Conservation (phyloP, 192 early-diverging fungal species). For the Haplosporangium gracile region DNA sequence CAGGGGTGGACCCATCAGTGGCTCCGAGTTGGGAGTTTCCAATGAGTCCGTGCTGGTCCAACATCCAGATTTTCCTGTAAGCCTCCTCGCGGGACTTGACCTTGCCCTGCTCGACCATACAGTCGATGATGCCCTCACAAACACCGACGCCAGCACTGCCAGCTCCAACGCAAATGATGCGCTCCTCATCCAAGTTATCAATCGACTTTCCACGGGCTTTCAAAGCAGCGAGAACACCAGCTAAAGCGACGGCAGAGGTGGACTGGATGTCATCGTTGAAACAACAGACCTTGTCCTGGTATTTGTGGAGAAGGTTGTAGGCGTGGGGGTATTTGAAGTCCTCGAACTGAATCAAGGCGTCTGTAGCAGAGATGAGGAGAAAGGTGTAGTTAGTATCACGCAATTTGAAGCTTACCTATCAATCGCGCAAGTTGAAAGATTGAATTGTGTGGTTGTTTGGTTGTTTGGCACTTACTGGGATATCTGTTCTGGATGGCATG, state of each 20-base stretch:
- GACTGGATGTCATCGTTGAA: conserved; percentile 98
- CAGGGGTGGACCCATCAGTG: conserved; percentile 6
- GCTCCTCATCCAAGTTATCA: conserved; percentile 73
- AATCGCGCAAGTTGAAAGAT: neutral
- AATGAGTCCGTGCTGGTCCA: conserved; percentile 65
- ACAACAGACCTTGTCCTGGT: conserved; percentile 80
- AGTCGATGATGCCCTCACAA: conserved; percentile 89
- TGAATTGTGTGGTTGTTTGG: neutral
- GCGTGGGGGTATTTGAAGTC: conserved; percentile 81
- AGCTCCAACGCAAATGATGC: conserved; percentile 94
- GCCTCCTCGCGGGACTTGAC: conserved; percentile 71
- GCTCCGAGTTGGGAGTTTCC: conserved; percentile 49
- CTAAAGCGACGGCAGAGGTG: conserved; percentile 97
- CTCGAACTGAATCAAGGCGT: conserved; percentile 94
- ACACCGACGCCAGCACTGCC: conserved; percentile 97
- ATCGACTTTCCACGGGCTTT: conserved; percentile 67
- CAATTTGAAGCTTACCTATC: too few relatives aligned
- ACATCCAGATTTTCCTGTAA: conserved; percentile 66
- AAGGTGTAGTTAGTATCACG: neutral
- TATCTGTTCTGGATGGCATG: conserved; percentile 65
- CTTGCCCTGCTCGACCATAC: conserved; percentile 80
- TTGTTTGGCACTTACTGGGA: conserved; percentile 58
- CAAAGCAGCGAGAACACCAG: conserved; percentile 91
- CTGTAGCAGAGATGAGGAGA: conserved; percentile 65
- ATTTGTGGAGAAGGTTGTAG: conserved; percentile 85